Evolutionary conservation across 1,284 basidiomycete species (phyloP).

Genomic region (Pseudozyma tsukubaensis): DNA sequence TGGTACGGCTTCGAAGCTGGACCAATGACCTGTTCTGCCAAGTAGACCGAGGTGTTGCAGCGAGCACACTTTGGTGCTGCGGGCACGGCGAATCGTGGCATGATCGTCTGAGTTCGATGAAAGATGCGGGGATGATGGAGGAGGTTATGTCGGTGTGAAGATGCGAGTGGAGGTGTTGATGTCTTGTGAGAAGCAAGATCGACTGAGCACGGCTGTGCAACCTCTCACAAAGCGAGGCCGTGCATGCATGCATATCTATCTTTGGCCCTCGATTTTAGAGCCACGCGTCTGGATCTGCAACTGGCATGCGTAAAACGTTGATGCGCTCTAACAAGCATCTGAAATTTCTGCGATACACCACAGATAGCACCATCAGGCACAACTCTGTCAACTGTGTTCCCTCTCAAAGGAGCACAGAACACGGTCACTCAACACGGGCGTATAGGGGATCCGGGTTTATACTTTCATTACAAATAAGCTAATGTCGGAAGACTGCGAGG

Average conservation of each 20-base stretch:
- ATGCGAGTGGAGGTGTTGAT: slow-evolving; percentile 32
- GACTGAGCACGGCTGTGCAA: slow-evolving; percentile 4
- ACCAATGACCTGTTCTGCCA: slow-evolving; percentile 67
- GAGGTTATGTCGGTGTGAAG: not conserved
- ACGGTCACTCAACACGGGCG: not conserved
- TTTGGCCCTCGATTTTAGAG: not conserved
- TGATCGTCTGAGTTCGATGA: slow-evolving; percentile 11
- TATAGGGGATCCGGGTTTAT: not conserved
- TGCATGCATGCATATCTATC: slow-evolving; percentile 13
- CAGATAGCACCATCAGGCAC: not conserved
- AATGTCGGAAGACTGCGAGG: not conserved
- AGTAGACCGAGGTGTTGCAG: slow-evolving; percentile 64
- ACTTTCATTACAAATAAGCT: not conserved
- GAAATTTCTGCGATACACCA: not conserved
- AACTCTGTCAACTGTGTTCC: not conserved
- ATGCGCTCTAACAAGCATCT: slow-evolving; percentile 2
- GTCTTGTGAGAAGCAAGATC: slow-evolving; percentile 8
- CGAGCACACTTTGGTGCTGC: slow-evolving; percentile 65
- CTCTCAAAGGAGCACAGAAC: not conserved
- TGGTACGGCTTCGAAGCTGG: slow-evolving; percentile 65
- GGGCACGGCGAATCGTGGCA: slow-evolving; percentile 54
- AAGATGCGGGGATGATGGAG: not conserved
- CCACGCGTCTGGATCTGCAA: slow-evolving; percentile 22
- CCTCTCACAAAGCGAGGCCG: slow-evolving; percentile 4
- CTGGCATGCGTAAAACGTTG: not conserved